Evolutionary conservation across 495 filamentous ascomycete species (phyloP).

Genomic region (Hypomontagnella monticulosa): DNA sequence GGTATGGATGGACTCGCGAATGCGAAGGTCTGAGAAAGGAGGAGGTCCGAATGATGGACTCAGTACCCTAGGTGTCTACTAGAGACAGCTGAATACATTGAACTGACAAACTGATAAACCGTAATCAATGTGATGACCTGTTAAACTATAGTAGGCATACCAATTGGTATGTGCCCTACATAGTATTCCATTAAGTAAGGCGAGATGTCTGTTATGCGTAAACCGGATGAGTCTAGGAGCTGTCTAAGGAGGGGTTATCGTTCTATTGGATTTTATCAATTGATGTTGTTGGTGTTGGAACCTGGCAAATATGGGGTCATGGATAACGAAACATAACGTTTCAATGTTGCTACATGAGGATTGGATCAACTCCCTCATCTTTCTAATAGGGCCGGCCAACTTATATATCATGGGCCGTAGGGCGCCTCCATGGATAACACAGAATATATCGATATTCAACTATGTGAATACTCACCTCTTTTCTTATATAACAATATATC

Average conservation of each 20-base stretch:
- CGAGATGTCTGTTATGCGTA: too few species aligned
- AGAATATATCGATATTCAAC: too few species aligned
- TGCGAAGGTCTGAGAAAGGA: conserved; percentile 18
- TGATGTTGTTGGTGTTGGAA: neutral
- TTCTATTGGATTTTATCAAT: neutral
- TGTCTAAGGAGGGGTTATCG: neutral
- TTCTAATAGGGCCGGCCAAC: too few species aligned
- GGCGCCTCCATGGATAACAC: too few species aligned
- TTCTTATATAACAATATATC: too few species aligned
- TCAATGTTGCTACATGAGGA: too few species aligned
- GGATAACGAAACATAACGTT: neutral
- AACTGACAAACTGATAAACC: conserved; percentile 2
- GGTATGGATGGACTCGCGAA: neutral
- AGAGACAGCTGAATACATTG: conserved; percentile 28
- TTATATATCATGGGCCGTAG: too few species aligned
- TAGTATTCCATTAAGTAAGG: neutral
- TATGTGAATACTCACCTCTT: too few species aligned
- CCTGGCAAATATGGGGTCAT: neutral
- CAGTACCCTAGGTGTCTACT: conserved; percentile 13
- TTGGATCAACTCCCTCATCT: too few species aligned
- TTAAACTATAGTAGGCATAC: neutral
- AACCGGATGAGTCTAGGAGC: too few species aligned
- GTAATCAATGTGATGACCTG: neutral
- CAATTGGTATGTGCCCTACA: neutral
- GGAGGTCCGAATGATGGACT: conserved; percentile 1